Evolutionary conservation across 352 stramenopile genomes (phyloP), one percentile per base, ranked within the genome.

Genomic region (Globisporangium abappressorium): DNA sequence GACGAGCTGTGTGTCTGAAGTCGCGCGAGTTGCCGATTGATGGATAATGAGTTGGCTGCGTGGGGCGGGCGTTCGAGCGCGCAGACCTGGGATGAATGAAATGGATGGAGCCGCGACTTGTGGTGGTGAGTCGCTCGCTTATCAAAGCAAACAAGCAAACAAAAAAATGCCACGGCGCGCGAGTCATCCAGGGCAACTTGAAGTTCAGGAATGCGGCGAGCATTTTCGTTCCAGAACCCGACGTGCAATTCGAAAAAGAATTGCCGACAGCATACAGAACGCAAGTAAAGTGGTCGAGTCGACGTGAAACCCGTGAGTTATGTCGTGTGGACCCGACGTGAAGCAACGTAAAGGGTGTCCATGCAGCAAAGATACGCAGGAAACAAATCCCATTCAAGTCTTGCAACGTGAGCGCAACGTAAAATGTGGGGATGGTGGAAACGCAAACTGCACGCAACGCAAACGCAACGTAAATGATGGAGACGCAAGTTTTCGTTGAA

Each of bases 1-100:
- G 53, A 8, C n/a, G 53, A 22, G 12, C 22, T 51, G 18, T 62
- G 57, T 71, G 26, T 57, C 18, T 57, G 49, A 49, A 57, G 49
- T 60, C 54, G 56, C 15, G 55, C 57, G 64, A 69, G 57, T 69
- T 68, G 63, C 54, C 53, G 54, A 68, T 63, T 68, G 63, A 63
- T 30, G 55, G 55, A 60, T 60, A 22, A 26, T 46, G 55, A n/a
- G 12, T 26, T 28, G 18, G 28, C 14, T 9, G 14, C 26, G 12
- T 57, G n/a, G 36, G 8, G 12, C 11, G 14, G 14, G 18, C 41
- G 41, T 12, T 46, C 38, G 38, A 46, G 14, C 4, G 38, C 18
- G 12, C 6, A 11, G 18, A 15, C 14, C 15, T 49, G 41, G 41
- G 15, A n/a, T 49, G 41, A 24, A 51, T 24, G 43, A 36, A 63